A percentile compares a stretch with the other conserved stretches of the same genome.
Conservation (phyloP, 2,329 filamentous ascomycete species). For the Colletotrichum musicola region DNA sequence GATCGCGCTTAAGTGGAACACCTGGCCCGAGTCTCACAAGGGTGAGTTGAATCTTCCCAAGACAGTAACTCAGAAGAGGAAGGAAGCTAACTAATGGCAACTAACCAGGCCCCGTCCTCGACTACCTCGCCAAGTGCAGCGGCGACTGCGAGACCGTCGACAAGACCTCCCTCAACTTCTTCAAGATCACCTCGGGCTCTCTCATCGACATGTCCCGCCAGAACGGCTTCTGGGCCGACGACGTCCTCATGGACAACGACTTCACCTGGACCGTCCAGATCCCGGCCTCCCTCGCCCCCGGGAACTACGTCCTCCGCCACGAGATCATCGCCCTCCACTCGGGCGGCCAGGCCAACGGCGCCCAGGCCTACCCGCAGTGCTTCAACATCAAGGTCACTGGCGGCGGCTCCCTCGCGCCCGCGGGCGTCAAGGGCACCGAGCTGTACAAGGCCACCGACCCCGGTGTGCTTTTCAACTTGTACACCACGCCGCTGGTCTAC, state of each 20-base stretch:
- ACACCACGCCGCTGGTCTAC: conserved; percentile 46
- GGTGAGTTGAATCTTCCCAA: conserved; percentile 42
- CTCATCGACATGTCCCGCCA: conserved; percentile 57
- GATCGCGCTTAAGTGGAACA: conserved; percentile 72
- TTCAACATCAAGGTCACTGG: conserved; percentile 62
- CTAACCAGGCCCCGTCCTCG: conserved; percentile 63
- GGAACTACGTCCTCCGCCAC: conserved; percentile 67
- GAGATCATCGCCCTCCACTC: conserved; percentile 69
- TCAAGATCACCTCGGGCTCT: conserved; percentile 70
- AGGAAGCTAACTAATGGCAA: background rate
- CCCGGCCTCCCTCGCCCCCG: conserved; percentile 59
- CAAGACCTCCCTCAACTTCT: conserved; percentile 65
- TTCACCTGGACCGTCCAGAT: conserved; percentile 62
- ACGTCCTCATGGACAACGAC: conserved; percentile 62
- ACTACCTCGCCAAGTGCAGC: conserved; percentile 68
- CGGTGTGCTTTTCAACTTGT: conserved; percentile 53
- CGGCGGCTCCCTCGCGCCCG: conserved; percentile 47
- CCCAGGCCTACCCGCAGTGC: conserved; percentile 66
- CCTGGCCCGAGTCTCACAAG: conserved; percentile 74
- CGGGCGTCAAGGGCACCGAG: conserved; percentile 50
- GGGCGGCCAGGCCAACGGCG: conserved; percentile 55
- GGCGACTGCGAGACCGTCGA: conserved; percentile 65
- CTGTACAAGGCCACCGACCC: conserved; percentile 52
- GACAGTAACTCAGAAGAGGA: background rate
- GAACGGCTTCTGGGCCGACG: conserved; percentile 68